Conservation (phyloP, 2,329 filamentous ascomycete genomes). For the Podosphaera fusca region DNA sequence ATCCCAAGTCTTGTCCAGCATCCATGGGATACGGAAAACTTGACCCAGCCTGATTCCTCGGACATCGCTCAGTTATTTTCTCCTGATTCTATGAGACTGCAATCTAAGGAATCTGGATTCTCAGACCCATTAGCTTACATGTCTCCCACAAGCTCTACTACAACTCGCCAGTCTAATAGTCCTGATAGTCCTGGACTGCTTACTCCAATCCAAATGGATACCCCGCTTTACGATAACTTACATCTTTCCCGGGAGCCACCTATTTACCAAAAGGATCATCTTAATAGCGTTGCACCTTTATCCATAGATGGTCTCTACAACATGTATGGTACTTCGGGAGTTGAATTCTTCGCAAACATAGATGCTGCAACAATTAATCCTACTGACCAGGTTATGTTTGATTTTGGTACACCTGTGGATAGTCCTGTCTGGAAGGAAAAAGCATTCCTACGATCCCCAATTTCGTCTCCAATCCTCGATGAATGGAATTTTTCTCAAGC, state of each 20-base stretch:
- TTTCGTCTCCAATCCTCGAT: conserved; percentile 11
- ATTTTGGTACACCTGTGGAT: neutral
- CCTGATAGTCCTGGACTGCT: conserved; percentile 12
- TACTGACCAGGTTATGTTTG: conserved; percentile 10
- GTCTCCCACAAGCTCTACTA: conserved; percentile 14
- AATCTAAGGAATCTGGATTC: conserved; percentile 11
- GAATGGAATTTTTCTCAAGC: conserved; percentile 10
- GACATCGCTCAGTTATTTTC: conserved; percentile 14
- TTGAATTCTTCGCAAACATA: conserved; percentile 8
- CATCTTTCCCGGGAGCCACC: conserved; percentile 8
- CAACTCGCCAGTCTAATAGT: conserved; percentile 14
- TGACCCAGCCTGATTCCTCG: conserved; percentile 9
- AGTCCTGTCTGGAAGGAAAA: conserved; percentile 9
- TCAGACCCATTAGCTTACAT: conserved; percentile 14
- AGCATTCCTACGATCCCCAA: conserved; percentile 11
- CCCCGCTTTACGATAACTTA: conserved; percentile 12
- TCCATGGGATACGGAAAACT: conserved; percentile 11
- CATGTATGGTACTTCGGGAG: conserved; percentile 9
- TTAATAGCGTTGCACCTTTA: conserved; percentile 6
- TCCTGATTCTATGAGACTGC: conserved; percentile 12
- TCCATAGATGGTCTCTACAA: conserved; percentile 9
- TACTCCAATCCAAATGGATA: conserved; percentile 13
- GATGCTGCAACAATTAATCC: conserved; percentile 6
- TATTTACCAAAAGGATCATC: conserved; percentile 10
- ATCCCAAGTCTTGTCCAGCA: neutral